phyloP scores from a whole-genome alignment of 225 moss, liverwort and hornwort species.

The Physcomitrium patens region DNA sequence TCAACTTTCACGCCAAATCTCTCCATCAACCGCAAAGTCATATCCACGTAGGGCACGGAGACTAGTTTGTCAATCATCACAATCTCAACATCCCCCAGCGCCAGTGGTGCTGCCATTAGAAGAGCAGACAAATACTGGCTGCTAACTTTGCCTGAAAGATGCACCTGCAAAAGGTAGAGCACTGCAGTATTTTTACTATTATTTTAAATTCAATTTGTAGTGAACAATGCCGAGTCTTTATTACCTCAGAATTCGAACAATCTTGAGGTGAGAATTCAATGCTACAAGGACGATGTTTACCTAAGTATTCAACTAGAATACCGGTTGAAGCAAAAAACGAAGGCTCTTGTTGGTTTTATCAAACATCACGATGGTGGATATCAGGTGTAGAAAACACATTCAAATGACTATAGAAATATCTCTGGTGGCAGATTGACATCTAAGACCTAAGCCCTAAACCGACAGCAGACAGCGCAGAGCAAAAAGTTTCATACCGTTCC shows the following conservation, averaged over 20 bases:
- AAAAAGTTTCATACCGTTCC: slow-evolving; percentile 62
- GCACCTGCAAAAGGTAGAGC: slow-evolving; percentile 55
- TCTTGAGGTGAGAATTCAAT: not conserved
- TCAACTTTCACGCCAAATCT: slow-evolving; percentile 88
- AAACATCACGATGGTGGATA: not conserved
- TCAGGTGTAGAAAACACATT: not conserved
- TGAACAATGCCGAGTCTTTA: not conserved
- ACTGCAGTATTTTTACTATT: slow-evolving; percentile 33
- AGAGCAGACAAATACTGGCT: slow-evolving; percentile 96
- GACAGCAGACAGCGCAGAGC: not conserved
- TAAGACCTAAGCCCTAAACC: not conserved
- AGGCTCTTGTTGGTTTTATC: not conserved
- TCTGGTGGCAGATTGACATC: not conserved
- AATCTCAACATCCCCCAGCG: slow-evolving; percentile 77
- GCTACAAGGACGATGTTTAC: not conserved
- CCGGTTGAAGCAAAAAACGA: not conserved
- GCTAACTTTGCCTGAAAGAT: slow-evolving; percentile 92
- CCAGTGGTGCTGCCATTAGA: slow-evolving; percentile 89
- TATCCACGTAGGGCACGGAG: slow-evolving; percentile 95
- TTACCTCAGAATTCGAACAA: not conserved
- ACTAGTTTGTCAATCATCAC: slow-evolving; percentile 93
- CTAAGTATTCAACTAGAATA: not conserved
- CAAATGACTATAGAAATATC: not conserved
- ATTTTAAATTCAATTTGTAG: not conserved
- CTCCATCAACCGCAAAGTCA: slow-evolving; percentile 92